These are phyloP conservation scores for Monosporascus sp. DNA, from an alignment of 2,329 filamentous ascomycete species.

Conservation along the genomic window DNA sequence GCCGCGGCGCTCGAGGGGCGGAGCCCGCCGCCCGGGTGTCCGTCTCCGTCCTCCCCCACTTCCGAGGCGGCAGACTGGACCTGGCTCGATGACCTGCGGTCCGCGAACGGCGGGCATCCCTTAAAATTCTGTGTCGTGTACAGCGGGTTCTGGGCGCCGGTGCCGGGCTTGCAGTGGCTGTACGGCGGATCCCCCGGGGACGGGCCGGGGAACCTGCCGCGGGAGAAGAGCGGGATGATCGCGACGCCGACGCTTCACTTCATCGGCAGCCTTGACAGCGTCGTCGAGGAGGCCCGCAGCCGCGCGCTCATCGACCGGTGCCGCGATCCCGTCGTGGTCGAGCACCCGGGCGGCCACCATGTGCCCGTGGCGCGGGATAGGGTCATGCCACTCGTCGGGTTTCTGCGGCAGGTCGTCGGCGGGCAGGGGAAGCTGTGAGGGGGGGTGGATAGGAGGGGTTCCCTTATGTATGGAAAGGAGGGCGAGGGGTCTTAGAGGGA, in stretches of 20 bases:
- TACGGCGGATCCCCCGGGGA: constrained; percentile 13
- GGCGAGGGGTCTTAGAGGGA: constrained; percentile 9
- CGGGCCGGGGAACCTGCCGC: background rate
- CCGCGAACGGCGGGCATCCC: constrained; percentile 39
- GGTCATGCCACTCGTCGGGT: constrained; percentile 68
- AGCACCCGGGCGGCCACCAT: constrained; percentile 87
- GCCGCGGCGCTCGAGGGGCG: constrained; percentile 63
- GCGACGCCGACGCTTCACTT: constrained; percentile 75
- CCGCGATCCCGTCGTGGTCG: constrained; percentile 45
- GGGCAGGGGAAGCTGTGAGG: constrained; percentile 6
- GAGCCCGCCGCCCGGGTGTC: constrained; percentile 9
- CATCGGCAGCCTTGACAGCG: constrained; percentile 76
- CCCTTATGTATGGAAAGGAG: constrained; percentile 4
- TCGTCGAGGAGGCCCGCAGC: constrained; percentile 75
- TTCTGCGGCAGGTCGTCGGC: constrained; percentile 46
- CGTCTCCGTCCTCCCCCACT: constrained; percentile 9
- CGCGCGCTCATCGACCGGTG: constrained; percentile 62
- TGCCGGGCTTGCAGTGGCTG: constrained; percentile 23
- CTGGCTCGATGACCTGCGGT: constrained; percentile 42
- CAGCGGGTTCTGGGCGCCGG: constrained; percentile 56
- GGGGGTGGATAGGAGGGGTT: constrained; percentile 1
- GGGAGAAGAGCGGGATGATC: constrained; percentile 34
- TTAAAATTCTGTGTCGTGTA: constrained; percentile 60
- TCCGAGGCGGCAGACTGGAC: constrained; percentile 19
- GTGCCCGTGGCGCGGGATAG: constrained; percentile 79